A percentile compares a stretch with the other conserved stretches of the same genome.
Conservation (phyloP, 371 early-diverging fungal genomes). For the Mucor ambiguus region DNA sequence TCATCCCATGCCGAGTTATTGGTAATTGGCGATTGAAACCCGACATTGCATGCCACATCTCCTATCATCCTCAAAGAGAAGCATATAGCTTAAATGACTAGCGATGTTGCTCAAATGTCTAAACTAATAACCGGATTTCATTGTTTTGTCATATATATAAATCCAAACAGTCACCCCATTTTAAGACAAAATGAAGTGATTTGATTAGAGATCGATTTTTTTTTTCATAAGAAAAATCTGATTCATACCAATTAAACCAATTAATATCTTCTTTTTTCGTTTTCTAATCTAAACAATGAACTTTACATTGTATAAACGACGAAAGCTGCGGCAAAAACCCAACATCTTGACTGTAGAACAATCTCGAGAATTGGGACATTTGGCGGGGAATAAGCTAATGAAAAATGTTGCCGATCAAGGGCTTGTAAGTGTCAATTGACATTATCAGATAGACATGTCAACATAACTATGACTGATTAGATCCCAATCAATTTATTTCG, state of each 20-base stretch:
- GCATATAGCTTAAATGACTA: too few species aligned
- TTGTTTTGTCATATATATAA: background rate
- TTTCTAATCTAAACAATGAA: slow-evolving; percentile 11
- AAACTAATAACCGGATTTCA: background rate
- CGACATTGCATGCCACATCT: too few species aligned
- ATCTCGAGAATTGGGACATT: slow-evolving; percentile 18
- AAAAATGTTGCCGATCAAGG: slow-evolving; percentile 20
- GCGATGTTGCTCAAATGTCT: background rate
- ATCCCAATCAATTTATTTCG: slow-evolving; percentile 26
- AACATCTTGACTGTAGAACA: slow-evolving; percentile 27
- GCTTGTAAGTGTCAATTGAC: slow-evolving; percentile 16
- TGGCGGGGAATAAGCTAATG: slow-evolving; percentile 18
- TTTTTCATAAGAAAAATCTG: background rate
- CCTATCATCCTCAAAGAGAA: too few species aligned
- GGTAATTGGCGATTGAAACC: too few species aligned
- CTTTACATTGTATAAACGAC: slow-evolving; percentile 17
- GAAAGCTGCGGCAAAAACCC: slow-evolving; percentile 25
- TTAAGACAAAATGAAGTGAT: background rate
- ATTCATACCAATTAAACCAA: background rate
- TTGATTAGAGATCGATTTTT: background rate
- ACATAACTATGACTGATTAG: slow-evolving; percentile 1
- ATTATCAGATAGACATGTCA: background rate
- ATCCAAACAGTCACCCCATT: background rate
- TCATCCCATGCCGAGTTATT: too few species aligned
- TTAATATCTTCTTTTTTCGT: background rate